phyloP scores from a whole-genome alignment of 2,329 filamentous ascomycete species.

The Leptographium lundbergii region DNA sequence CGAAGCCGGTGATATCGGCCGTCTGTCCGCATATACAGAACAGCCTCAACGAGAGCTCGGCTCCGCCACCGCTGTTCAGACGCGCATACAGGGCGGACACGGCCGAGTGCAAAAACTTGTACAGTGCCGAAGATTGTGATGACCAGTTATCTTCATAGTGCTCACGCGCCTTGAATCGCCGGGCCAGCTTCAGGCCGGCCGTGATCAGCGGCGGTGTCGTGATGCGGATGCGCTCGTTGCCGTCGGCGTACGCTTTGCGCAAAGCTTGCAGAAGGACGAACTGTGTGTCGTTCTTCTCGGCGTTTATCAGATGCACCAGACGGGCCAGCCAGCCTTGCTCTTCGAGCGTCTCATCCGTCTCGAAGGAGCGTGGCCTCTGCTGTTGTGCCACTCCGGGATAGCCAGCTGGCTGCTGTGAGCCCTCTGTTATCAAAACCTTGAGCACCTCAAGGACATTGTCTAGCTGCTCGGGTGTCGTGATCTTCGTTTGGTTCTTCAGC shows the following conservation, averaged over 20 bases:
- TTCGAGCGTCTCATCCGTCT: constrained; percentile 95
- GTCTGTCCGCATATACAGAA: constrained; percentile 90
- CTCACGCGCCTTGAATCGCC: constrained; percentile 79
- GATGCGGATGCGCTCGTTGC: constrained; percentile 90
- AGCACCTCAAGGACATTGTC: constrained; percentile 82
- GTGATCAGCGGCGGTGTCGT: constrained; percentile 90
- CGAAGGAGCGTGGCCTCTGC: constrained; percentile 50
- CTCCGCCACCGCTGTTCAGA: constrained; percentile 56
- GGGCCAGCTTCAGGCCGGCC: constrained; percentile 76
- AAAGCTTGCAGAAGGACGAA: constrained; percentile 85
- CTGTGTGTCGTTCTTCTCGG: constrained; percentile 80
- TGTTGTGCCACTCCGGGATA: constrained; percentile 74
- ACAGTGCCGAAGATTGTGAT: constrained; percentile 59
- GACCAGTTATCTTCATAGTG: constrained; percentile 61
- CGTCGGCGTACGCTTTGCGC: constrained; percentile 76
- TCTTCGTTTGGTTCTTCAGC: constrained; percentile 69
- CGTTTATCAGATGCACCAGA: constrained; percentile 77
- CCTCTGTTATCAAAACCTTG: constrained; percentile 87
- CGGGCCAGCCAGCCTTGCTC: constrained; percentile 95
- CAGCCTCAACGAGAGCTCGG: constrained; percentile 77
- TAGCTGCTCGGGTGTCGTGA: constrained; percentile 65
- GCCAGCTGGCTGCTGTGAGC: constrained; percentile 67
- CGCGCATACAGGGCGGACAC: constrained; percentile 80
- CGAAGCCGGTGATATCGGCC: constrained; percentile 79
- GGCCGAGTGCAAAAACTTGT: constrained; percentile 89